phyloP scores from a whole-genome alignment of 495 filamentous ascomycete species.

The Acidiella bohemica region DNA sequence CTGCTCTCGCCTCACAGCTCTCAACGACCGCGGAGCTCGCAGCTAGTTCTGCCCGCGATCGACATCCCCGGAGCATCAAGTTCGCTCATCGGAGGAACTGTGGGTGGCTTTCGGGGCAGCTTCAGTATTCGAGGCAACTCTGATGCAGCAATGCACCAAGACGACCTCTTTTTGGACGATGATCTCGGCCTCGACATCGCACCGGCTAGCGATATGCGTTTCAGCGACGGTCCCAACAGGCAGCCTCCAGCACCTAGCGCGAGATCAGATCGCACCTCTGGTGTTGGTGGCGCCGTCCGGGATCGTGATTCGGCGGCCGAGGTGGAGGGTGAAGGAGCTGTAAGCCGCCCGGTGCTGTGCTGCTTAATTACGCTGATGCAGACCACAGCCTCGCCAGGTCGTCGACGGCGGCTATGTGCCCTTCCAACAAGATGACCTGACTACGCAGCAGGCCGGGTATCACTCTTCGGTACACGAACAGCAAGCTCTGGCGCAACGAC shows the following conservation, averaged over 20 bases:
- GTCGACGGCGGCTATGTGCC: slow-evolving; percentile 16
- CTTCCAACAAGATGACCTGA: slow-evolving; percentile 12
- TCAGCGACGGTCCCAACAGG: slow-evolving; percentile 7
- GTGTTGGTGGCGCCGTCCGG: not conserved
- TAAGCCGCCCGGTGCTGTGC: no score
- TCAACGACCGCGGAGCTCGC: slow-evolving; percentile 23
- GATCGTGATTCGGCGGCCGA: slow-evolving; percentile 24
- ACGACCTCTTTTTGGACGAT: slow-evolving; percentile 40
- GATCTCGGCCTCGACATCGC: slow-evolving; percentile 48
- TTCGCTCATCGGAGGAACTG: slow-evolving; percentile 19
- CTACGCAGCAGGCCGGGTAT: no score
- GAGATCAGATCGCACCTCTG: not conserved
- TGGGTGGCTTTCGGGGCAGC: slow-evolving; percentile 22
- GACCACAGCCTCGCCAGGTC: slow-evolving; percentile 4
- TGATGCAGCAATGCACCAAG: slow-evolving; percentile 8
- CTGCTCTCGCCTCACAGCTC: slow-evolving; percentile 27
- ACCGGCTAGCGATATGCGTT: slow-evolving; percentile 44
- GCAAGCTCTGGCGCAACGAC: not conserved
- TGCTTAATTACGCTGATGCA: no score
- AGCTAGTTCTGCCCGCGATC: slow-evolving; percentile 24
- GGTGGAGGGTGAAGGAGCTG: no score
- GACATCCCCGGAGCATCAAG: slow-evolving; percentile 20
- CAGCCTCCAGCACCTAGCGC: slow-evolving; percentile 1
- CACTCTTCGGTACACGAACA: no score
- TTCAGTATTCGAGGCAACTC: slow-evolving; percentile 29